Percentiles rank a stretch among this genome's conserved stretches.
Evolutionary conservation across 1,139 yeast species (phyloP).

Genomic region (Eremothecium coryli): DNA sequence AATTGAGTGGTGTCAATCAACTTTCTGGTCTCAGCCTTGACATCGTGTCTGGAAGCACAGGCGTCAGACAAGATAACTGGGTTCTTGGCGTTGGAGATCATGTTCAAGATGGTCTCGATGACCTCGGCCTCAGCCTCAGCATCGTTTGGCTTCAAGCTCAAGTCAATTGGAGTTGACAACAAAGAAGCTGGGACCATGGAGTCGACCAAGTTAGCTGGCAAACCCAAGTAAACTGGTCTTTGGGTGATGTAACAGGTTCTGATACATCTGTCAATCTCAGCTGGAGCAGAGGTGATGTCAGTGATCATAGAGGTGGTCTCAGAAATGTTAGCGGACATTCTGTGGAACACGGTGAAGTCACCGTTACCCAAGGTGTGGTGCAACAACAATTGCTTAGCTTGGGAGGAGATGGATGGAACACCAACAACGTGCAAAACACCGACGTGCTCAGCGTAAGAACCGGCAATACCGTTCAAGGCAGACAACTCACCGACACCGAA

Average conservation of each 20-base stretch:
- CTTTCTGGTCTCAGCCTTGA: slow-evolving; percentile 49
- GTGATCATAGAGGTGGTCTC: slow-evolving; percentile 56
- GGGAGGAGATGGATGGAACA: slow-evolving; percentile 55
- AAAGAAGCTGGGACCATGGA: slow-evolving; percentile 46
- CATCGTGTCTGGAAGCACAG: slow-evolving; percentile 72
- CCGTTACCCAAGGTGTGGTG: slow-evolving; percentile 78
- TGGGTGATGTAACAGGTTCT: slow-evolving; percentile 62
- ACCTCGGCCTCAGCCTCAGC: slow-evolving; percentile 67
- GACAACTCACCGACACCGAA: slow-evolving; percentile 85
- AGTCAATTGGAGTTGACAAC: slow-evolving; percentile 56
- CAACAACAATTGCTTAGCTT: slow-evolving; percentile 48
- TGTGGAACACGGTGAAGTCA: slow-evolving; percentile 68
- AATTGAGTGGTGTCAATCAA: slow-evolving; percentile 64
- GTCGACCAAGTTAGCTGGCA: slow-evolving; percentile 77
- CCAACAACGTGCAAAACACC: slow-evolving; percentile 83
- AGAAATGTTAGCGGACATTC: slow-evolving; percentile 64
- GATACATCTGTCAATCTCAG: slow-evolving; percentile 63
- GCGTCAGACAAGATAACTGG: slow-evolving; percentile 81
- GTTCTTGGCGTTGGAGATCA: slow-evolving; percentile 50
- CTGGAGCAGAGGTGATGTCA: slow-evolving; percentile 55
- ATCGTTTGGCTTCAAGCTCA: slow-evolving; percentile 53
- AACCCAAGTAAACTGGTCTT: slow-evolving; percentile 75
- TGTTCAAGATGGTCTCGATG: slow-evolving; percentile 43
- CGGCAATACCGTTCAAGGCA: slow-evolving; percentile 76
- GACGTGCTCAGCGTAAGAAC: slow-evolving; percentile 70